A percentile compares a stretch with the other conserved stretches of the same genome.
Conservation (phyloP, 129 eudicot genomes). For the Centaurea solstitialis region DNA sequence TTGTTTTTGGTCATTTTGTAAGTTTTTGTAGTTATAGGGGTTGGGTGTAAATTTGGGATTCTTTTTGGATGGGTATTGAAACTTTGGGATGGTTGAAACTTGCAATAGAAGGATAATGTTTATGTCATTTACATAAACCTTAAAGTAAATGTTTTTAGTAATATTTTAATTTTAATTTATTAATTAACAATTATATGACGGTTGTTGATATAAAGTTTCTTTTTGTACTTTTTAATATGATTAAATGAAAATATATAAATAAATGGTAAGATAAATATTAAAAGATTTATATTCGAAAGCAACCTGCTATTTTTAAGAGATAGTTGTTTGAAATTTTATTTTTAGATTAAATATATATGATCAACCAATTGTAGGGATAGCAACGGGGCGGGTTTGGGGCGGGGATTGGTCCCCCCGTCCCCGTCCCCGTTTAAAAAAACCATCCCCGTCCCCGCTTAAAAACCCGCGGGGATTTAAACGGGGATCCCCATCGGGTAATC, state of each 20-base stretch:
- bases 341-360: neutral
- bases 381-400: no score
- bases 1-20: conserved; percentile 15
- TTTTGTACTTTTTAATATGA: neutral
- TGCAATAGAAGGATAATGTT: neutral
- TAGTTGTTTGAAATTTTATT: neutral
- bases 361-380: no score
- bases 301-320: neutral
- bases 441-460: no score
- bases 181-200: neutral
- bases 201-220: neutral
- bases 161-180: neutral
- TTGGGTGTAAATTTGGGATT: conserved; percentile 28
- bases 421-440: no score
- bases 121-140: neutral
- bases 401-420: no score
- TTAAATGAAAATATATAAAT: neutral
- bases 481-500: no score
- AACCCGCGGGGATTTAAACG: no score
- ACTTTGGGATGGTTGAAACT: neutral
- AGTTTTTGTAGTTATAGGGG: conserved; percentile 30
- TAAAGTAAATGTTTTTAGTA: neutral
- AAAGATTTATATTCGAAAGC: neutral
- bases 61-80: conserved; percentile 13
- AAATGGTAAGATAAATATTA: neutral